Evolutionary conservation across 2,329 filamentous ascomycete genomes (phyloP), one percentile per base, ranked within the genome.

Genomic region (Tolypocladium capitatum): DNA sequence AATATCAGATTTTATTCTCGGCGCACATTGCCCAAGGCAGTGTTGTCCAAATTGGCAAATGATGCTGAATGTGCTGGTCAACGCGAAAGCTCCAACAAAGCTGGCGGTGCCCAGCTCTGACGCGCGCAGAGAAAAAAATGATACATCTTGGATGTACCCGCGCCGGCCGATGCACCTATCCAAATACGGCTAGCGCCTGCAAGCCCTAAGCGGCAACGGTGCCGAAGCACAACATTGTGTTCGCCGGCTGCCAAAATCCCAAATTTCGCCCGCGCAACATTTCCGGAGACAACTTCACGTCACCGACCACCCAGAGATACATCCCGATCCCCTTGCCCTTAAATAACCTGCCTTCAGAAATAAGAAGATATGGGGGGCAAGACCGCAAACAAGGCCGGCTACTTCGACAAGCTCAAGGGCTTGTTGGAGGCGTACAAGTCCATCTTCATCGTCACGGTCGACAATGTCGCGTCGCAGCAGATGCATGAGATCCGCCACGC

Each of bases 401-500:
- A 98, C 83, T 98, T 98, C 80, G 91, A 96, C 74, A 97, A 97
- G 89, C 89, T 98, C 72, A 94, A 96, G 84, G 72, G 72, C 73
- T 83, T 97, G 71, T 84, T 98, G 71, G 87, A 97, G 78, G 84
- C 89, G 71, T 97, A 94, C 85, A 82, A 81, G 72, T 91, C 86
- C 67, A 86, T 97, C 78, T 97, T 98, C 87, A 90, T 98, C 72
- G 90, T 95, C 72, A 68, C 82, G 68, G 84, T 91, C 68, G 87
- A 97, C 88, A 98, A 97, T 98, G 92, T 98, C 83, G 88, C 84
- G 73, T 98, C 92, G 62, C 92, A 98, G 83, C 94, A 98, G 84
- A 98, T 98, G 94, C 92, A 98, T 87, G 92, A 98, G 83, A 97
- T 98, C 73, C 86, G 92, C 71, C 75, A 84, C 66, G 74, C 87